phyloP scores from a whole-genome alignment of 2,329 filamentous ascomycete species.

The Fusarium hostae region DNA sequence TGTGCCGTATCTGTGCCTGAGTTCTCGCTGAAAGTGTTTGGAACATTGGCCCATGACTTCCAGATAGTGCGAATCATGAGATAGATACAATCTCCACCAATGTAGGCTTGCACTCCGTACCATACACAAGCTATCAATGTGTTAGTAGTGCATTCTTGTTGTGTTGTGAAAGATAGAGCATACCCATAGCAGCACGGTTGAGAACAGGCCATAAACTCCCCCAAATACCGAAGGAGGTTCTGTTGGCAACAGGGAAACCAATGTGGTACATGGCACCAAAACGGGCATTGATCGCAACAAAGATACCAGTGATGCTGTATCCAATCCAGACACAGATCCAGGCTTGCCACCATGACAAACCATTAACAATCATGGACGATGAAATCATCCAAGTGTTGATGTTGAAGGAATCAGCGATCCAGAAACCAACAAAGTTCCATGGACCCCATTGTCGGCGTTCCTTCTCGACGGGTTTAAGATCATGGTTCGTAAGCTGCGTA shows the following conservation, averaged over 20 bases:
- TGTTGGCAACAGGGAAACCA: slow-evolving; percentile 82
- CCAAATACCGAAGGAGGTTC: slow-evolving; percentile 89
- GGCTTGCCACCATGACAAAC: slow-evolving; percentile 91
- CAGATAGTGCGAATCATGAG: slow-evolving; percentile 91
- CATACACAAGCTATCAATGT: slow-evolving; percentile 74
- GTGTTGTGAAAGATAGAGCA: slow-evolving; percentile 22
- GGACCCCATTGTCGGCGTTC: slow-evolving; percentile 83
- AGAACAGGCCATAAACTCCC: slow-evolving; percentile 89
- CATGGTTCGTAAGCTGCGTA: slow-evolving; percentile 78
- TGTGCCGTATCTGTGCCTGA: slow-evolving; percentile 80
- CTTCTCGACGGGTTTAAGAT: slow-evolving; percentile 83
- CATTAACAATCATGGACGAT: slow-evolving; percentile 80
- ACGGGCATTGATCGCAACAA: slow-evolving; percentile 81
- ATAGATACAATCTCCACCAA: slow-evolving; percentile 85
- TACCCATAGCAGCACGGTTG: slow-evolving; percentile 83
- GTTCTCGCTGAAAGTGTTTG: slow-evolving; percentile 71
- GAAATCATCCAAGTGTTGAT: slow-evolving; percentile 97
- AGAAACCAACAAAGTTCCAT: slow-evolving; percentile 90
- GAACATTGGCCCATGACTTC: slow-evolving; percentile 73
- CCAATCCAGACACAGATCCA: slow-evolving; percentile 91
- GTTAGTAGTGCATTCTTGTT: slow-evolving; percentile 16
- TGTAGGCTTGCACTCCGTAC: slow-evolving; percentile 88
- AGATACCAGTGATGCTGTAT: slow-evolving; percentile 79
- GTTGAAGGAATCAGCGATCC: slow-evolving; percentile 87
- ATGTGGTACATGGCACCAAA: slow-evolving; percentile 91